A percentile compares a stretch with the other conserved stretches of the same genome.
Evolutionary conservation across 148 eudicot genomes (phyloP).

Genomic region (Persicaria maculosa): DNA sequence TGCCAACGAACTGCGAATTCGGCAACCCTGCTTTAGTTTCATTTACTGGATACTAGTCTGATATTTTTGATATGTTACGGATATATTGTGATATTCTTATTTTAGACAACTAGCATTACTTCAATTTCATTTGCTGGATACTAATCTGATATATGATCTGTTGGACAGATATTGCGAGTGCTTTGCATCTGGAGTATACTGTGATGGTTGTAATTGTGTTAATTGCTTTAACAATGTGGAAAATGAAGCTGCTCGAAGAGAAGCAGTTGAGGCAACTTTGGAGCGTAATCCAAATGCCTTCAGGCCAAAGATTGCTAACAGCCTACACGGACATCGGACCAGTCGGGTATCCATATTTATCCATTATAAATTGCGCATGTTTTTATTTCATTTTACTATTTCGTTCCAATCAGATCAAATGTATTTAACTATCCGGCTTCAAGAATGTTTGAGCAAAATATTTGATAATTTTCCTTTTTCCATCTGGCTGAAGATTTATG

Average conservation of each 20-base stretch:
- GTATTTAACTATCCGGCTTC: neutral
- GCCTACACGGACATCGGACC: conserved; percentile 76
- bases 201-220: conserved; percentile 97
- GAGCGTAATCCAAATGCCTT: conserved; percentile 99
- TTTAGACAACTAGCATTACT: neutral
- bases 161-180: conserved; percentile 88
- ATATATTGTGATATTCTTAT: no score
- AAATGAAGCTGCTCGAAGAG: conserved; percentile 85
- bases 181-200: conserved; percentile 96
- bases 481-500: neutral
- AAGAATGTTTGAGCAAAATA: neutral
- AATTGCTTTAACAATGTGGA: conserved; percentile 93
- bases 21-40: no score
- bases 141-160: conserved; percentile 13
- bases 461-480: neutral
- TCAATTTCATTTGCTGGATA: neutral
- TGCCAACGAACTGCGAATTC: no score
- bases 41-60: neutral
- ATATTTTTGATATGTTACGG: no score
- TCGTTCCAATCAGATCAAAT: neutral
- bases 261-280: conserved; percentile 91
- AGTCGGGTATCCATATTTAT: conserved; percentile 41
- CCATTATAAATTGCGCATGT: neutral
- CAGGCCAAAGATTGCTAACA: conserved; percentile 96
- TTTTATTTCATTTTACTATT: neutral